Evolutionary conservation across 495 filamentous ascomycete genomes (phyloP).

Genomic region (Melanomma pulvis-pyrius): DNA sequence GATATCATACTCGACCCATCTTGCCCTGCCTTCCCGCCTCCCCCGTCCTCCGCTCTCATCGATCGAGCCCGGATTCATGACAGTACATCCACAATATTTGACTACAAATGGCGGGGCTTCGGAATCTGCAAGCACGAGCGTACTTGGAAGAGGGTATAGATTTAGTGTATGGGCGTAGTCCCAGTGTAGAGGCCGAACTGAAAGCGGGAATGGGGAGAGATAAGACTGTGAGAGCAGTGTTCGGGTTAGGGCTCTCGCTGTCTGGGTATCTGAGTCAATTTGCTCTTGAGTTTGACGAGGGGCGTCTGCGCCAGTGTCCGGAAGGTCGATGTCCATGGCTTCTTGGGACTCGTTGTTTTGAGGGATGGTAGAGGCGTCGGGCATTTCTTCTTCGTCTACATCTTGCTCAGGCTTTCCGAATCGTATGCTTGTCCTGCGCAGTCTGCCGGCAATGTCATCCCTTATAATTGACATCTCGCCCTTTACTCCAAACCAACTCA

Average conservation of each 20-base stretch:
- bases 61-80: constrained; percentile 88
- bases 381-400: constrained; percentile 34
- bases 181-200: constrained; percentile 81
- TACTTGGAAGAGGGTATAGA: constrained; percentile 85
- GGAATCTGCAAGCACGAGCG: constrained; percentile 77
- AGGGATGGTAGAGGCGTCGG: constrained; percentile 2
- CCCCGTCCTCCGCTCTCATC: constrained; percentile 64
- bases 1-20: constrained; percentile 86
- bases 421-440: constrained; percentile 72
- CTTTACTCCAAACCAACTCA: constrained; percentile 79
- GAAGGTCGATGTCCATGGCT: constrained; percentile 39
- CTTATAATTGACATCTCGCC: constrained; percentile 85
- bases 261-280: constrained; percentile 53
- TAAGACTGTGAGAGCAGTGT: constrained; percentile 92
- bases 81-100: constrained; percentile 92
- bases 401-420: constrained; percentile 47
- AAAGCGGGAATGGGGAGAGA: constrained; percentile 79
- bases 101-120: constrained; percentile 78
- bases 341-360: constrained; percentile 24
- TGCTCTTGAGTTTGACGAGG: constrained; percentile 37
- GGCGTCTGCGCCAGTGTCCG: neutral
- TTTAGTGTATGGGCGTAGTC: constrained; percentile 74
- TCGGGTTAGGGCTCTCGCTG: constrained; percentile 83
- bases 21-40: constrained; percentile 51
- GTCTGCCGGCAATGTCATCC: constrained; percentile 77